phyloP scores from a whole-genome alignment of 179 eudicot genomes.

The Sideroxylon spinosum region DNA sequence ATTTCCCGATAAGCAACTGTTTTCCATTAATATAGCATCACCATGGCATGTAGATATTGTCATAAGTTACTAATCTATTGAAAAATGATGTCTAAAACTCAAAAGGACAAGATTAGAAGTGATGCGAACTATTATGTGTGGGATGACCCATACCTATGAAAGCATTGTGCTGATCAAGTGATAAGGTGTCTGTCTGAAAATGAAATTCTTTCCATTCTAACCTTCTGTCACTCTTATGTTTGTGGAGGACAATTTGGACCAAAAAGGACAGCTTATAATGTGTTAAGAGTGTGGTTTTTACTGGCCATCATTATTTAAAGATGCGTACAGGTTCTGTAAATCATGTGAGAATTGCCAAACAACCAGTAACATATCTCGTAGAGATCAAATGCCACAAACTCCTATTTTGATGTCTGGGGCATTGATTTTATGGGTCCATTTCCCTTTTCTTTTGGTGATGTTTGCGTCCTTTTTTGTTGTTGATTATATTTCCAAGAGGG shows the following conservation, averaged over 20 bases:
- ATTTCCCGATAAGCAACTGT: neutral
- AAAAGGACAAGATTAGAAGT: neutral
- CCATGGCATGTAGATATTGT: neutral
- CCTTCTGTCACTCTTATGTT: too few relatives aligned
- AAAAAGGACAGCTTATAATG: neutral
- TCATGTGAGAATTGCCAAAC: neutral
- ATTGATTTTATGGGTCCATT: constrained; percentile 16
- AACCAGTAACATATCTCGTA: neutral
- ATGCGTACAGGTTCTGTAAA: neutral
- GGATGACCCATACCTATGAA: neutral
- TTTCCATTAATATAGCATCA: neutral
- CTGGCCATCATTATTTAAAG: neutral
- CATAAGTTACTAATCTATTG: neutral
- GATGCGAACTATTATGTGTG: neutral
- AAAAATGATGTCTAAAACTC: too few relatives aligned
- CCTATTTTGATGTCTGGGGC: neutral
- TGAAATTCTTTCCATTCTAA: neutral
- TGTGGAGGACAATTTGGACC: neutral
- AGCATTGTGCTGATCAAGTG: neutral
- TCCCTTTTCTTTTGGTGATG: neutral
- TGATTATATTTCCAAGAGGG: constrained; percentile 10
- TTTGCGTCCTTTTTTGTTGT: neutral
- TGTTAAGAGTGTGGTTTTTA: neutral
- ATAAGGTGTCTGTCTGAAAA: neutral
- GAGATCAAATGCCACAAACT: neutral